Evolutionary conservation across 495 filamentous ascomycete species (phyloP).

Genomic region (Glonium stellatum): DNA sequence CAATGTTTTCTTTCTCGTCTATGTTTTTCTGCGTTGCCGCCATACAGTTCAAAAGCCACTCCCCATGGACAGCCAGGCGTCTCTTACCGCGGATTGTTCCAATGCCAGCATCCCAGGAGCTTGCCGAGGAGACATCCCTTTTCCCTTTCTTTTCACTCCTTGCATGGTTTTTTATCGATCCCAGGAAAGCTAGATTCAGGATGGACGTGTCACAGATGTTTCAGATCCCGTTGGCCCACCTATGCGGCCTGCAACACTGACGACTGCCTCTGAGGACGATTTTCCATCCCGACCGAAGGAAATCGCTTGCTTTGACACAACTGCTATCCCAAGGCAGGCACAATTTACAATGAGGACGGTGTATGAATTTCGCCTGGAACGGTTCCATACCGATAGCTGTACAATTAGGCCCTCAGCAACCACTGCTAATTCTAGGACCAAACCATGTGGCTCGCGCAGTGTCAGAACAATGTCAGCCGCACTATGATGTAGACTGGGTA

Average conservation of each 20-base stretch:
- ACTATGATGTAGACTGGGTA: background rate
- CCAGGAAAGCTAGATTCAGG: background rate
- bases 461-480: background rate
- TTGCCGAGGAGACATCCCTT: background rate
- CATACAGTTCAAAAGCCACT: constrained; percentile 19
- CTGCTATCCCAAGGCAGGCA: background rate
- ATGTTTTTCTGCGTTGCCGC: constrained; percentile 14
- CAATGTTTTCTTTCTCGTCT: constrained; percentile 9
- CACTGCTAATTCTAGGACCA: background rate
- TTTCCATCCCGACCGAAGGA: background rate
- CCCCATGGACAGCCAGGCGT: background rate
- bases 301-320: background rate
- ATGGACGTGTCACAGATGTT: background rate
- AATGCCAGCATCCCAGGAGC: background rate
- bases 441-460: background rate
- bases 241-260: background rate
- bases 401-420: background rate
- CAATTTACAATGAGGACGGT: background rate
- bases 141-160: background rate
- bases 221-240: background rate
- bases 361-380: background rate
- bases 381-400: background rate
- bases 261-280: background rate
- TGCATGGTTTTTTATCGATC: background rate
- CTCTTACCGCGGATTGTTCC: background rate